These are phyloP conservation scores for Coemansia sp. DNA, from an alignment of 192 early-diverging fungal species.

Conservation along the genomic window DNA sequence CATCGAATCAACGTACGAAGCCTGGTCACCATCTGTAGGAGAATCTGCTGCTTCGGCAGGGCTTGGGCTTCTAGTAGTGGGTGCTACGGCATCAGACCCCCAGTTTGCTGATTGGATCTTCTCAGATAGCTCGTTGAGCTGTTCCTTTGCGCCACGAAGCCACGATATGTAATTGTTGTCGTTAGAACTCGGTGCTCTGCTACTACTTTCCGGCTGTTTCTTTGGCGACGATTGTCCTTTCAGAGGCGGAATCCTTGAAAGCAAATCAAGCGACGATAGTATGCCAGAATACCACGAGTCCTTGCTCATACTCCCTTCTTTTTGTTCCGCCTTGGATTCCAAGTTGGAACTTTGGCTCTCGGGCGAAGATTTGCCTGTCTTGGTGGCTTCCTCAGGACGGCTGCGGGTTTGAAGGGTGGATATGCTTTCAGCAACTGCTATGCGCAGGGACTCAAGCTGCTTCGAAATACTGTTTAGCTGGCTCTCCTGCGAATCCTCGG, in stretches of 20 bases:
- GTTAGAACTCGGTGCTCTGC: not conserved
- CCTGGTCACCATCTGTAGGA: not conserved
- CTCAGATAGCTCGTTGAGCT: constrained; percentile 23
- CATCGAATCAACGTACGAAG: constrained; percentile 7
- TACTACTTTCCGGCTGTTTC: not conserved
- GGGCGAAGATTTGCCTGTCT: not conserved
- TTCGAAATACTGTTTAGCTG: not conserved
- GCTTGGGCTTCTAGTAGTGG: not conserved
- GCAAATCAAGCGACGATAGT: not conserved
- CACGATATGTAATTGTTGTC: constrained; percentile 20
- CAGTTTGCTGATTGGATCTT: constrained; percentile 21
- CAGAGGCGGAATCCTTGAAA: not conserved
- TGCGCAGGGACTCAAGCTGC: not conserved
- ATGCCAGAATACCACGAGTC: constrained; percentile 7
- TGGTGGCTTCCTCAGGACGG: not conserved
- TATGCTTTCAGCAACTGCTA: not conserved
- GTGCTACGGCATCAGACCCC: not conserved
- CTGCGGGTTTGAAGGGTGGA: not conserved
- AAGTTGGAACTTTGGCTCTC: not conserved
- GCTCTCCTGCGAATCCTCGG: not conserved
- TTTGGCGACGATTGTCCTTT: not conserved
- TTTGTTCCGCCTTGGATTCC: not conserved
- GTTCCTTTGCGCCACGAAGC: constrained; percentile 15
- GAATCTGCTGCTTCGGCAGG: not conserved
- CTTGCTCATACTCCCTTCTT: not conserved